phyloP scores from a whole-genome alignment of 2,329 filamentous ascomycete species.

The Penicillium hesseltinei region DNA sequence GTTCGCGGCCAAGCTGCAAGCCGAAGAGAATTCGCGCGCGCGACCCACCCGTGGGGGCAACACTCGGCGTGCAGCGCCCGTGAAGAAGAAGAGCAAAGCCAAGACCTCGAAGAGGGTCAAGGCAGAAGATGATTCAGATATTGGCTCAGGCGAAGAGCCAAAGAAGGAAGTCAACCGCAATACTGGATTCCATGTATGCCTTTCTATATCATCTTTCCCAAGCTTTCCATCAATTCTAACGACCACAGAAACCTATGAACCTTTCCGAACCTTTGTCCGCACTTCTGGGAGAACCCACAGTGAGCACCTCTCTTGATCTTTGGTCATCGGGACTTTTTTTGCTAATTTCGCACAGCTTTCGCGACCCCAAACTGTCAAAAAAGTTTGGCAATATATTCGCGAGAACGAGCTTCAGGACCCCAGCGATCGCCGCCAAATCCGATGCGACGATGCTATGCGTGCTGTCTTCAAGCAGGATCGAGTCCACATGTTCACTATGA shows the following conservation, averaged over 20 bases:
- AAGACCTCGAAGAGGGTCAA: slow-evolving; percentile 67
- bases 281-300: slow-evolving; percentile 45
- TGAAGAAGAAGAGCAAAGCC: slow-evolving; percentile 62
- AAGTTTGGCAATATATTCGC: slow-evolving; percentile 94
- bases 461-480: slow-evolving; percentile 87
- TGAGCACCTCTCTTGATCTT: slow-evolving; percentile 26
- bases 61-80: slow-evolving; percentile 55
- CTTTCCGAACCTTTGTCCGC: slow-evolving; percentile 47
- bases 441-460: slow-evolving; percentile 87
- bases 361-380: slow-evolving; percentile 92
- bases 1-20: slow-evolving; percentile 83
- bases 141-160: slow-evolving; percentile 60
- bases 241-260: slow-evolving; percentile 45
- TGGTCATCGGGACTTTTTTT: not conserved
- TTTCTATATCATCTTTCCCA: not conserved
- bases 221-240: not conserved
- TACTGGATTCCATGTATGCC: slow-evolving; percentile 78
- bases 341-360: slow-evolving; percentile 62
- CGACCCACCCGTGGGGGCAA: slow-evolving; percentile 74
- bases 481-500: slow-evolving; percentile 99
- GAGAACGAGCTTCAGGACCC: slow-evolving; percentile 85
- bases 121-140: slow-evolving; percentile 75
- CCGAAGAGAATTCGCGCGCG: slow-evolving; percentile 78
- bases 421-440: slow-evolving; percentile 84
- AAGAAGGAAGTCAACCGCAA: slow-evolving; percentile 69